Evolutionary conservation across 2,329 filamentous ascomycete species (phyloP).

Genomic region (Claviceps pusilla): DNA sequence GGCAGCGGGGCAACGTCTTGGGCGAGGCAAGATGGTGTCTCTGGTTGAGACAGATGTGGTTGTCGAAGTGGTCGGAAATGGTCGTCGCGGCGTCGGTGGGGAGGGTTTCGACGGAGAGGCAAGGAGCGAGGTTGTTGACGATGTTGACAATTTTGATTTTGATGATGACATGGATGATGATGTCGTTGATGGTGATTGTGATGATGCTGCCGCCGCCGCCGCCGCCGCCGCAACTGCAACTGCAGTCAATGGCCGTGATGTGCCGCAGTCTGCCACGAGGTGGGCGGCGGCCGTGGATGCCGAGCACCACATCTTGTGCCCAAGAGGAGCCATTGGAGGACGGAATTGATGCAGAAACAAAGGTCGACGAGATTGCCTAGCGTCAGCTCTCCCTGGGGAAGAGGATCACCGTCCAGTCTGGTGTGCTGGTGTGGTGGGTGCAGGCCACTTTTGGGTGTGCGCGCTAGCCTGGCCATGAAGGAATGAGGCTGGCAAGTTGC

Average conservation of each 20-base stretch:
- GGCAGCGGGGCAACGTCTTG: neutral
- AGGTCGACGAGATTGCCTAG: slow-evolving; percentile 2
- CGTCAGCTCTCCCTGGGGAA: slow-evolving; percentile 2
- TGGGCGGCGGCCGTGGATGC: slow-evolving; percentile 8
- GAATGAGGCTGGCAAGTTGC: no score
- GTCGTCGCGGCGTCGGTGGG: neutral
- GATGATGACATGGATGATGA: neutral
- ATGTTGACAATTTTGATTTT: neutral
- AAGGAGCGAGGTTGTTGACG: neutral
- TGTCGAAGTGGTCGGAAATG: neutral
- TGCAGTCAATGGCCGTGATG: neutral
- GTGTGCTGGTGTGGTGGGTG: no score
- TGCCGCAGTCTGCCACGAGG: slow-evolving; percentile 6
- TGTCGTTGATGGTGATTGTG: no score
- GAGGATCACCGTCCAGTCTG: no score
- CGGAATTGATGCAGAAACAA: slow-evolving; percentile 4
- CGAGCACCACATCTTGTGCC: slow-evolving; percentile 9
- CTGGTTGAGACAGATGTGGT: neutral
- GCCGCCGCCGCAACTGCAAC: neutral
- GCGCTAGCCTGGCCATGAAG: no score
- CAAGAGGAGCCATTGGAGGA: slow-evolving; percentile 10
- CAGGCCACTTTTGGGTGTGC: no score
- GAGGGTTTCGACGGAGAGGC: neutral
- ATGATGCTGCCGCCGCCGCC: no score
- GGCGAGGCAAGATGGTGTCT: neutral